These are phyloP conservation scores for Gossypium aridum DNA, from an alignment of 441 rosid species.

Conservation along the genomic window DNA sequence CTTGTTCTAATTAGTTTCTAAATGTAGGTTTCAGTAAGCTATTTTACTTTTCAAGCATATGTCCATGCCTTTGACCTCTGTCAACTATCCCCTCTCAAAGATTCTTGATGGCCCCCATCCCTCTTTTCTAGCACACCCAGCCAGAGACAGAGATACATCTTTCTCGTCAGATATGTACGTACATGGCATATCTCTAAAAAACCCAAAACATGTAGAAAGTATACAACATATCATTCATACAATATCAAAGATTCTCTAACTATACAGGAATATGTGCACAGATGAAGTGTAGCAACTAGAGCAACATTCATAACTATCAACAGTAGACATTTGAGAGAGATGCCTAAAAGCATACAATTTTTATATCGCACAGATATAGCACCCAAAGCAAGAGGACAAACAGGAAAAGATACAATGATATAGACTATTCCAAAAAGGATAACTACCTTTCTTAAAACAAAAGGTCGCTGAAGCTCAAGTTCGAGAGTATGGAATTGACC, in stretches of 20 bases:
- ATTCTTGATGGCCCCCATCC: neutral
- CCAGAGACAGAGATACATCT: neutral
- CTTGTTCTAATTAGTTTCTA: neutral
- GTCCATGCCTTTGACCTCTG: neutral
- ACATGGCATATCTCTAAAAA: neutral
- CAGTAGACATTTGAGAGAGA: neutral
- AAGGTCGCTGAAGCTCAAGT: conserved; percentile 74
- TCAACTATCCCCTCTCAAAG: neutral
- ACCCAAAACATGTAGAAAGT: neutral
- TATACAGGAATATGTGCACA: neutral
- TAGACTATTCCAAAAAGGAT: neutral
- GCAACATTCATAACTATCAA: neutral
- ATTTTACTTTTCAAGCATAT: neutral
- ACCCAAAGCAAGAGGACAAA: neutral
- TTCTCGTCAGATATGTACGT: neutral
- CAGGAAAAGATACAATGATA: neutral
- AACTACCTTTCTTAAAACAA: conserved; percentile 81
- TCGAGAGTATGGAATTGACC: conserved; percentile 94
- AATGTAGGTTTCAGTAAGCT: neutral
- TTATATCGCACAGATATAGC: neutral
- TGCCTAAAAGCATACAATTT: neutral
- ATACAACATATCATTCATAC: neutral
- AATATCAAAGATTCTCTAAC: neutral
- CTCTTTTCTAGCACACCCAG: neutral
- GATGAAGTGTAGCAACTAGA: neutral